phyloP scores from a whole-genome alignment of 495 filamentous ascomycete species.

The Xylaria grammica region DNA sequence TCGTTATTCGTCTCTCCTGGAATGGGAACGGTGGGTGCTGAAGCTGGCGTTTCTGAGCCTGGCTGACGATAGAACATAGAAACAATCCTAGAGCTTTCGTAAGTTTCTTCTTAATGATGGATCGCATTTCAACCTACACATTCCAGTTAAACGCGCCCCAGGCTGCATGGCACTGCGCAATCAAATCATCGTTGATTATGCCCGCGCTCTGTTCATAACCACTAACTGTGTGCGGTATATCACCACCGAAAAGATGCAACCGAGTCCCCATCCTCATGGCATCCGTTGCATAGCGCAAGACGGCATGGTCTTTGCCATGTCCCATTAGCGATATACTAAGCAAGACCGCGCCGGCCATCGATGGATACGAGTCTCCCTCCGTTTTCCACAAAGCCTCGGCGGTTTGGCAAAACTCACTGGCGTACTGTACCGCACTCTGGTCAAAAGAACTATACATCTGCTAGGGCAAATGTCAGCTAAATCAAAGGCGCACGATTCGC shows the following conservation, averaged over 20 bases:
- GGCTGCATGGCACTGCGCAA: conserved; percentile 27
- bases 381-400: conserved; percentile 23
- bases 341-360: conserved; percentile 31
- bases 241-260: conserved; percentile 26
- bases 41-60: conserved; percentile 24
- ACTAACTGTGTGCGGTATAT: background rate
- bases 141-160: conserved; percentile 39
- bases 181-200: conserved; percentile 13
- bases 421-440: conserved; percentile 20
- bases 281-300: conserved; percentile 27
- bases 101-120: background rate
- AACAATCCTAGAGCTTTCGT: conserved; percentile 19
- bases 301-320: conserved; percentile 25
- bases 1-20: conserved; percentile 19
- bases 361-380: conserved; percentile 23
- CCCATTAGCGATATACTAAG: conserved; percentile 29
- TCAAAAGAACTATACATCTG: conserved; percentile 35
- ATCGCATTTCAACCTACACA: conserved; percentile 24
- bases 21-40: conserved; percentile 25
- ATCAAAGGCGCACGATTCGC: background rate
- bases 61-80: conserved; percentile 32
- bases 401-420: conserved; percentile 22
- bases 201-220: background rate
- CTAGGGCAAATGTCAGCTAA: conserved; percentile 19
- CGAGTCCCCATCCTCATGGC: conserved; percentile 28